phyloP scores from a whole-genome alignment of 345 rosid genomes.

The Hibiscus syriacus region DNA sequence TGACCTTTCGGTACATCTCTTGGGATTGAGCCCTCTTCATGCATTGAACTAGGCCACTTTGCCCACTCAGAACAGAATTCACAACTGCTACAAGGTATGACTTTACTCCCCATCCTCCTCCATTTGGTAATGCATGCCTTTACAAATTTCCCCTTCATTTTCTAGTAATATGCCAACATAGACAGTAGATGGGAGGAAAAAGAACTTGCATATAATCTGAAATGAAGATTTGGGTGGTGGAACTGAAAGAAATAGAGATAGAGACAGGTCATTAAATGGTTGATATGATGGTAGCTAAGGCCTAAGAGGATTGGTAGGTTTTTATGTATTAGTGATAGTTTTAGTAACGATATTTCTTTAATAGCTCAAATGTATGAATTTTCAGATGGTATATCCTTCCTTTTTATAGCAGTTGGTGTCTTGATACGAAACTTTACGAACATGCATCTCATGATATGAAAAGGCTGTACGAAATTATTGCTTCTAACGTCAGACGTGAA shows the following conservation, averaged over 20 bases:
- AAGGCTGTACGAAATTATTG: neutral
- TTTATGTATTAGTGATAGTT: neutral
- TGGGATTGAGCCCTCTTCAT: too few relatives aligned
- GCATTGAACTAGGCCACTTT: neutral
- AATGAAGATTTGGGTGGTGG: neutral
- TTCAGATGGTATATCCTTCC: neutral
- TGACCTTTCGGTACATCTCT: too few relatives aligned
- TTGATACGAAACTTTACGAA: neutral
- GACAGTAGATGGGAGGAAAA: too few relatives aligned
- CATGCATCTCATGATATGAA: neutral
- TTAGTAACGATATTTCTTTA: neutral
- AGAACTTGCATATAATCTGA: neutral
- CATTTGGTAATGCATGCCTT: neutral
- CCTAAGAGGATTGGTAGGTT: neutral
- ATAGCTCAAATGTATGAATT: neutral
- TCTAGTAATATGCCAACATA: neutral
- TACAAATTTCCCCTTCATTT: neutral
- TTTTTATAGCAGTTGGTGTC: neutral
- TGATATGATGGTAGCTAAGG: neutral
- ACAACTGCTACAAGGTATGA: neutral
- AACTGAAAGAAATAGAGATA: neutral
- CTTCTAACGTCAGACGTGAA: neutral
- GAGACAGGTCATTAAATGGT: neutral
- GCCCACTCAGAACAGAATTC: neutral
- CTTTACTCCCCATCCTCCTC: neutral